Evolutionary conservation across 306 rosid species (phyloP), one percentile per base, ranked within the genome.

Genomic region (Malus sieversii): DNA sequence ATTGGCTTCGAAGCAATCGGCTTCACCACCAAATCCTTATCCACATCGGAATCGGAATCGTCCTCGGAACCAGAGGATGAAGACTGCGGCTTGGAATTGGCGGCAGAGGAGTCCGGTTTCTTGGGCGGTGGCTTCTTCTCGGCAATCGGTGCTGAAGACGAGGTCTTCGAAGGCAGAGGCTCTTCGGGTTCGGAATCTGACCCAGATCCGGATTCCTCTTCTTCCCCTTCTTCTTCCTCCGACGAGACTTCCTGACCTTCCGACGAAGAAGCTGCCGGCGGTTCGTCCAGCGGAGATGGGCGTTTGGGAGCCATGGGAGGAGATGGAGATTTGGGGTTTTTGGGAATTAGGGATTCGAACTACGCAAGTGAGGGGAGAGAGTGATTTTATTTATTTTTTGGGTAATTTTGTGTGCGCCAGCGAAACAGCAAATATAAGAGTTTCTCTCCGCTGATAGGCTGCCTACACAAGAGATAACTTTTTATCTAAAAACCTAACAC

Each of bases 261-360:
- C 1, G 87, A 79, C 1, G 96, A 86, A 51, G 93, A 82, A 63
- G 92, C 91, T 1, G 96, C 84, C 25, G 97, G 96, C 3, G 96
- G 96, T 0, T 90, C 89, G 10, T 92, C 92, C 8, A 90, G 78
- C 18, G 87, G 90, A 23, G 96, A 84, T 2, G 83, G 72, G 20
- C 97, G 92, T 70, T 88, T 88, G n/a, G 80, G 88, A 4, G 89
- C 88, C 97, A 92, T 92, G 53, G 70, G 55, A 76, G 62, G 71
- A 61, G 30, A 61, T 29, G 66, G 27, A 23, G 9, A 11, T 9
- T 68, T 74, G 73, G 88, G 85, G 89, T 65, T 75, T 23, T 15
- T 1, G 53, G 19, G 6, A 65, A 48, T 74, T 53, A 72, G 73
- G 68, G 81, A 23, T 61, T 61, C 33, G 29, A 5, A 61, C 35